phyloP scores from a whole-genome alignment of 1,139 yeast species.

The Eremothecium coryli region DNA sequence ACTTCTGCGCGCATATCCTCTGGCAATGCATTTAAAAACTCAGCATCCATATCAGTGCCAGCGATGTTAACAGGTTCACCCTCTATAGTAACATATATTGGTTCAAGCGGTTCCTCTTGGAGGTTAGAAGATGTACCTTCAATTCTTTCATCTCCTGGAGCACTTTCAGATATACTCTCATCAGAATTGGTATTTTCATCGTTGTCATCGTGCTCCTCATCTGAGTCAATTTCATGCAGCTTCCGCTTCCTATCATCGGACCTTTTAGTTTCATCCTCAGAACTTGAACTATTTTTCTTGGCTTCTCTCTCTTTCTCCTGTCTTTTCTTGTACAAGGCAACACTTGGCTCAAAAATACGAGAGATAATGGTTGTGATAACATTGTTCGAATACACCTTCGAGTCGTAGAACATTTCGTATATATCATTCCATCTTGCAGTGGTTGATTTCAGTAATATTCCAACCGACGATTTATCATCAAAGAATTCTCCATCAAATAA shows the following conservation, averaged over 20 bases:
- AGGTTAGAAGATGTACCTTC: conserved; percentile 10
- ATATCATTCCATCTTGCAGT: conserved; percentile 64
- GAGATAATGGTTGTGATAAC: conserved; percentile 46
- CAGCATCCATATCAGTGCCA: conserved; percentile 88
- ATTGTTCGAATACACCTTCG: conserved; percentile 36
- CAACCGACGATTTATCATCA: conserved; percentile 27
- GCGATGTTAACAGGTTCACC: conserved; percentile 77
- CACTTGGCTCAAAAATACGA: conserved; percentile 42
- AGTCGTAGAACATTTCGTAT: conserved; percentile 41
- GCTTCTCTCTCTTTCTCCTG: conserved; percentile 14
- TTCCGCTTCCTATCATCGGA: conserved; percentile 24
- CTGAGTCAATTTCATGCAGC: conserved; percentile 33
- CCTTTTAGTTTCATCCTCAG: conserved; percentile 13
- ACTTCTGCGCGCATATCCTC: conserved; percentile 93
- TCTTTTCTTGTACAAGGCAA: conserved; percentile 26
- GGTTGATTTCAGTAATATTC: conserved; percentile 45
- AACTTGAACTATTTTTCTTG: not conserved
- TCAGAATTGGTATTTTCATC: conserved; percentile 14
- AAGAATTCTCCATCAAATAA: conserved; percentile 24
- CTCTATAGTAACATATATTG: conserved; percentile 66
- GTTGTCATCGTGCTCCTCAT: conserved; percentile 11
- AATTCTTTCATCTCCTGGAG: conserved; percentile 16
- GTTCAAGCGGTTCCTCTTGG: conserved; percentile 31
- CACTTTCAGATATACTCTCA: conserved; percentile 11
- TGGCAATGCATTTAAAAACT: conserved; percentile 81